Evolutionary conservation across 306 rosid genomes (phyloP), one percentile per base, ranked within the genome.

Genomic region (Potentilla sterilis): DNA sequence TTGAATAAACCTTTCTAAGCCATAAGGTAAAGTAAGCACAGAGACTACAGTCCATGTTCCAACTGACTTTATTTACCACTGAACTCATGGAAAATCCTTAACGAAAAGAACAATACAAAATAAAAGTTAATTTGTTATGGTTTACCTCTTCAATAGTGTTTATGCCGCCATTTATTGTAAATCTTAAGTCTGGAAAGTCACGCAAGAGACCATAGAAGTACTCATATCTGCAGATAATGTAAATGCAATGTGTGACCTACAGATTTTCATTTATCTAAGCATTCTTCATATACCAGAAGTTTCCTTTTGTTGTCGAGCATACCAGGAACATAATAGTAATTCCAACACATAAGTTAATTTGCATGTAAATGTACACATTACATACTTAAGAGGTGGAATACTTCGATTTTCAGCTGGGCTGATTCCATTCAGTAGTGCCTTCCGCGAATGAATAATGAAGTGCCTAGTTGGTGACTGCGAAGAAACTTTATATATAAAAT

Each of bases 361-460:
- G 43, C 62, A 42, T 22, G 69, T 21, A 69, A 73, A 70, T 67
- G 40, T 42, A 41, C 64, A 62, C 3, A 70, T 58, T 12, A 47
- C 96, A 64, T 92, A 95, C 99, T 95, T 95, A 54, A 95, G 87
- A 9, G 97, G 97, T 70, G 99, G 99, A 77, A 95, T 88, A 73
- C 84, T 86, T 64, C 99, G 91, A 90, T 95, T 95, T 84, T 95
- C 99, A 84, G 99, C 93, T 38, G 99, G 99, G 81, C 87, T 95
- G 62, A 95, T 83, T 83, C 99, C 99, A 74, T 90, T 95, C 55
- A 95, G 93, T 76, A 95, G 84, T 67, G 97, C 99, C 83, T 92
- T 95, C 79, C 99, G 90, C 7, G 99, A 95, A 83, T 95, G 99
- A 64, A 95, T 85, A 67, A 92, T 75, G 62, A 95, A 95, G 84